Evolutionary conservation across 768 basidiomycete genomes (phyloP).

Genomic region (Naganishia antarctica): DNA sequence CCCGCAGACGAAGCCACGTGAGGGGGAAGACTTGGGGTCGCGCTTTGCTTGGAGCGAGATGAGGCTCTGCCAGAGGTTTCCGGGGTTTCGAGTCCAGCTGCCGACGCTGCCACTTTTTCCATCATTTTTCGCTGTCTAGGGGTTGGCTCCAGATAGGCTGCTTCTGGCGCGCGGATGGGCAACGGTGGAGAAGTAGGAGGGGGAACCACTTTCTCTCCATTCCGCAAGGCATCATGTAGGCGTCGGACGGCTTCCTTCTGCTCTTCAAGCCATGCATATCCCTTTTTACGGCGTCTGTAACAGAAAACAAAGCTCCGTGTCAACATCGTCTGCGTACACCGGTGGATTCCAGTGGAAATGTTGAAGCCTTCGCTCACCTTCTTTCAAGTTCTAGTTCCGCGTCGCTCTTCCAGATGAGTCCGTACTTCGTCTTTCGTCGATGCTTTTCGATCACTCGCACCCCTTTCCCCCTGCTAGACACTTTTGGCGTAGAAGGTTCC

Average conservation of each 20-base stretch:
- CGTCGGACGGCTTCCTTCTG: slow-evolving; percentile 21
- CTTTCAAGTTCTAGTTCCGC: slow-evolving; percentile 20
- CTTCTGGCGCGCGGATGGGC: slow-evolving; percentile 19
- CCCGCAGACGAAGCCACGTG: slow-evolving; percentile 6
- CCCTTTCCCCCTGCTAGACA: slow-evolving; percentile 12
- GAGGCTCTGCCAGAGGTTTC: not conserved
- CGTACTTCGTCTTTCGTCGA: slow-evolving; percentile 25
- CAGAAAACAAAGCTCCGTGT: not conserved
- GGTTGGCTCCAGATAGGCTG: slow-evolving; percentile 14
- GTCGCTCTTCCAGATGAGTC: slow-evolving; percentile 16
- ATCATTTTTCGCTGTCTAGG: slow-evolving; percentile 13
- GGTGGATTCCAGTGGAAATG: not conserved
- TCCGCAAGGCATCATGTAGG: slow-evolving; percentile 15
- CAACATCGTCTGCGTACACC: not conserved
- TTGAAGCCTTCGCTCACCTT: not conserved
- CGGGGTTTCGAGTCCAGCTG: not conserved
- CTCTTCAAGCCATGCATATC: slow-evolving; percentile 19
- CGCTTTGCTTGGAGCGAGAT: slow-evolving; percentile 7
- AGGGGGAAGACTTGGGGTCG: slow-evolving; percentile 6
- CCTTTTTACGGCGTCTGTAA: slow-evolving; percentile 20
- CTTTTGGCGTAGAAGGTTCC: not conserved
- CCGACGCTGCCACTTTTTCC: slow-evolving; percentile 5
- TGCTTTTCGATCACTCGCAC: slow-evolving; percentile 19
- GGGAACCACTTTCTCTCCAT: slow-evolving; percentile 18
- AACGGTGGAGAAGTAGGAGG: slow-evolving; percentile 11